Evolutionary conservation across 1,284 basidiomycete species (phyloP), one percentile per base, ranked within the genome.

Genomic region (Flammula alnicola): DNA sequence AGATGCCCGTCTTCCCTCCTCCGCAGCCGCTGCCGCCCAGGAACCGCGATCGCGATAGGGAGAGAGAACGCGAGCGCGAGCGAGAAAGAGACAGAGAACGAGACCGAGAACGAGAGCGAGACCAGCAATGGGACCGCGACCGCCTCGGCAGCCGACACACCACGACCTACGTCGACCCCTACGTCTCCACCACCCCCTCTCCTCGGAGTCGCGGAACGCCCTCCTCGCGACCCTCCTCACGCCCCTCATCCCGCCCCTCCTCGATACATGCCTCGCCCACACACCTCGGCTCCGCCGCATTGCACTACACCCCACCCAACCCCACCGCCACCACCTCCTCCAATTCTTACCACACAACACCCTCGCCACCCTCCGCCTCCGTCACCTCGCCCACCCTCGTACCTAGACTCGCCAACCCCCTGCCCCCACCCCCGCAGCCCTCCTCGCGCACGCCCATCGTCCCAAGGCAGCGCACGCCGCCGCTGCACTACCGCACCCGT

Each of bases 101-200:
- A 37, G 14, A n/a, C n/a, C 35, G 20, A 6, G 16, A 14, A 19
- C n/a, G 11, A 14, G 35, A 26, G 6, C 39, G 16, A 10, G 16
- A 29, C 8, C 4, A 1, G 6, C 39, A 30, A 17, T 16, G 30
- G 14, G 25, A 41, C 4, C 11, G 17, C 11, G 33, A 47, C 25
- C 35, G 50, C 17, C 35, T 58, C 22, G 60, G 61, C 20, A 56
- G 51, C 8, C 50, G 52, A 25, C 49, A 59, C 32, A 59, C 59
- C 14, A 50, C 52, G 6, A 31, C 46, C 25, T 58, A 59, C 37
- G 59, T 60, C 40, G 56, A 56, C 33, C 46, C 55, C 10, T 33
- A 56, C 39, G 11, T 47, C 25, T 32, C 42, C 20, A 37, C 40
- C 37, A 38, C 49, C 26, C 50, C 49, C 30, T 52, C 58, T 6